Base-by-base conservation (phyloP, 2,329 filamentous ascomycete species). In the Ophiostoma pallidulum region DNA sequence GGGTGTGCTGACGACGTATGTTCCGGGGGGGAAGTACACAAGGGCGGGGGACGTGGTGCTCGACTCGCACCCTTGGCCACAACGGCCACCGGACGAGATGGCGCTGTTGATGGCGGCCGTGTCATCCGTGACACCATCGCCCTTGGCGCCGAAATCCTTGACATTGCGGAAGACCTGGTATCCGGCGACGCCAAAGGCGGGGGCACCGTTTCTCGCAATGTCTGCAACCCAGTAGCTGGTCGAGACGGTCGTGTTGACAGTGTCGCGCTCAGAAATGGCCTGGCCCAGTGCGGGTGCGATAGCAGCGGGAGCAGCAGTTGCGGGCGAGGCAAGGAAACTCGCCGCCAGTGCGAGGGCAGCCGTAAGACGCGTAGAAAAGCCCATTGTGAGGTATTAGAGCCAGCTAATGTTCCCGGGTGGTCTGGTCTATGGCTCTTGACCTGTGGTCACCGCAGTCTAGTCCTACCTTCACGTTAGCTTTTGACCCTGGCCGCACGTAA, bases 1-100 rank as follows among this genome's bases (percentile, higher is more conserved):
- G 19, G 91, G 86, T 59, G 72, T 75, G 61, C 80, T 87, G 57
- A 97, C 82, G 16, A 85, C 60, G 61, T 96, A 97, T 48, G 81
- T 94, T 55, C 91, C 90, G 10, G 86, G 73, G 33, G 89, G 90
- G 71, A 97, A 94, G 71, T 94, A 97, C 45, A 97, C 80, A 13
- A 97, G 70, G 22, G 87, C 91, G 0, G 91, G 91, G 1, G 80
- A 79, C n/a, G 77, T 77, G 3, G 91, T 97, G 28, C 77, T 79
- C 2, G 88, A 94, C 62, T 92, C 85, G 62, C 91, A 97, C 53
- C 80, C 78, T 53, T 77, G 62, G 33, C 86, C 88, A 61, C 91
- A 97, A 37, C 91, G 85, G 57, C 75, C 72, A 24, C 88, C 87
- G n/a, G 78, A 77, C 5, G 77, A 73, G 58, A 96, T 84, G 54